Conservation (phyloP, 208 protist species). For the Trypanosoma rangeli region DNA sequence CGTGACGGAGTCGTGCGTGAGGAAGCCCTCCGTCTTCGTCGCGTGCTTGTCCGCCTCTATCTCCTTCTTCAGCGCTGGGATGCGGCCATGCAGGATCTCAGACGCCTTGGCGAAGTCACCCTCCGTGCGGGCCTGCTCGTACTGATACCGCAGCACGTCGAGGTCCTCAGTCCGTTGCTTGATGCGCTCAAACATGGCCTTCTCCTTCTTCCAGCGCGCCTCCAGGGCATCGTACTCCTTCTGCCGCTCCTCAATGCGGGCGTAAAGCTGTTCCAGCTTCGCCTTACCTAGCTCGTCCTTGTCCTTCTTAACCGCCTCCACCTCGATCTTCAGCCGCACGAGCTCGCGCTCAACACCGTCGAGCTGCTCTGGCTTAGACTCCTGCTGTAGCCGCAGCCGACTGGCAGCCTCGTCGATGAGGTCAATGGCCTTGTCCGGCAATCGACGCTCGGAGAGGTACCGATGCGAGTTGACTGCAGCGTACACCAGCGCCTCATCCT, state of each 20-base stretch:
- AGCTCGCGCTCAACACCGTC: constrained; percentile 94
- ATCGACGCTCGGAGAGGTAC: constrained; percentile 96
- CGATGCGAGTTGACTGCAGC: constrained; percentile 91
- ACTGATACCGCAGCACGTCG: constrained; percentile 76
- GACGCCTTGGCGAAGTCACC: constrained; percentile 78
- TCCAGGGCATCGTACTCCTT: constrained; percentile 87
- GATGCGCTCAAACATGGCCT: constrained; percentile 85
- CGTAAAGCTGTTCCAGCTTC: constrained; percentile 74
- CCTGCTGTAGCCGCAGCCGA: constrained; percentile 92
- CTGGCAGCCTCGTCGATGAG: constrained; percentile 97
- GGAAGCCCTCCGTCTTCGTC: constrained; percentile 92
- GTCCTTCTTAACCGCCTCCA: constrained; percentile 93
- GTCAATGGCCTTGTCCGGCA: constrained; percentile 99
- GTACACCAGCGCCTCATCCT: constrained; percentile 89
- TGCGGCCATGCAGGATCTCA: constrained; percentile 79
- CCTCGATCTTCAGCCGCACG: constrained; percentile 92
- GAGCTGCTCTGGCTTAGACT: constrained; percentile 96
- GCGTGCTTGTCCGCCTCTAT: constrained; percentile 80
- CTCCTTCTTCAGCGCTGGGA: constrained; percentile 84
- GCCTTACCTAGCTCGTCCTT: constrained; percentile 90
- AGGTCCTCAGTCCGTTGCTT: constrained; percentile 92
- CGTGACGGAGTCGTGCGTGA: constrained; percentile 95
- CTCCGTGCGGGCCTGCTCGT: constrained; percentile 77
- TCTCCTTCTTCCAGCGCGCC: constrained; percentile 85
- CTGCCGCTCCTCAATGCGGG: constrained; percentile 70